A percentile compares a stretch with the other conserved stretches of the same genome.
These are phyloP conservation scores for Tetracladium marchalianum DNA, from an alignment of 495 filamentous ascomycete species.

Conservation along the genomic window DNA sequence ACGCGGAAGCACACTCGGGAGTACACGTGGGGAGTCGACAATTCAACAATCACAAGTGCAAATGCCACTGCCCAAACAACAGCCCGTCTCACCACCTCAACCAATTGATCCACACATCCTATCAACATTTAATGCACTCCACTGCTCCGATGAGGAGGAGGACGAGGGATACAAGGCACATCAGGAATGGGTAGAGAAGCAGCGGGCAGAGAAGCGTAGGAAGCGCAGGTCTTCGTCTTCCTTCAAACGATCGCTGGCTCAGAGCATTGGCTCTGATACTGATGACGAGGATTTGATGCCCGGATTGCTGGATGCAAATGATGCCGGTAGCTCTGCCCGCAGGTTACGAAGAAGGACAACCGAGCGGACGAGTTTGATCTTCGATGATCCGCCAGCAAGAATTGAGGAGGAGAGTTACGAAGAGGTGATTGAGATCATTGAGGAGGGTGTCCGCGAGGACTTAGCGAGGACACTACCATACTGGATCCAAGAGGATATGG, in stretches of 20 bases:
- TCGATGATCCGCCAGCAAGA: constrained; percentile 36
- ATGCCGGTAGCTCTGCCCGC: constrained; percentile 33
- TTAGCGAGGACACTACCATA: constrained; percentile 34
- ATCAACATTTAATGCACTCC: constrained; percentile 4
- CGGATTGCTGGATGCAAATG: constrained; percentile 21
- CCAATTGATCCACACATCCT: constrained; percentile 7
- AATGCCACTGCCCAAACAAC: too few relatives aligned
- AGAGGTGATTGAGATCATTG: constrained; percentile 31
- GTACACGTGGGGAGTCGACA: too few relatives aligned
- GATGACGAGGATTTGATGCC: constrained; percentile 41
- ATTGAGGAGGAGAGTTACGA: constrained; percentile 43
- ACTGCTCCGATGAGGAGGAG: constrained; percentile 8
- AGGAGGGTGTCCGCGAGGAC: constrained; percentile 21
- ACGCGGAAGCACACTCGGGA: neutral
- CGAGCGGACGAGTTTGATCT: constrained; percentile 37
- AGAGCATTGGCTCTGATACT: constrained; percentile 42
- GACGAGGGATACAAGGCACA: constrained; percentile 6
- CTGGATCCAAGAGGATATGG: constrained; percentile 36
- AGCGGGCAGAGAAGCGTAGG: constrained; percentile 19
- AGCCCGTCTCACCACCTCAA: too few relatives aligned
- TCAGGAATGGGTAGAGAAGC: constrained; percentile 8
- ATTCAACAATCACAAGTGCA: too few relatives aligned
- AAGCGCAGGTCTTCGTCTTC: constrained; percentile 41
- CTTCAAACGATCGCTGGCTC: constrained; percentile 41
- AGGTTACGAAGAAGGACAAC: constrained; percentile 34